Evolutionary conservation across 2,329 filamentous ascomycete species (phyloP).

Genomic region (Aplosporella prunicola): DNA sequence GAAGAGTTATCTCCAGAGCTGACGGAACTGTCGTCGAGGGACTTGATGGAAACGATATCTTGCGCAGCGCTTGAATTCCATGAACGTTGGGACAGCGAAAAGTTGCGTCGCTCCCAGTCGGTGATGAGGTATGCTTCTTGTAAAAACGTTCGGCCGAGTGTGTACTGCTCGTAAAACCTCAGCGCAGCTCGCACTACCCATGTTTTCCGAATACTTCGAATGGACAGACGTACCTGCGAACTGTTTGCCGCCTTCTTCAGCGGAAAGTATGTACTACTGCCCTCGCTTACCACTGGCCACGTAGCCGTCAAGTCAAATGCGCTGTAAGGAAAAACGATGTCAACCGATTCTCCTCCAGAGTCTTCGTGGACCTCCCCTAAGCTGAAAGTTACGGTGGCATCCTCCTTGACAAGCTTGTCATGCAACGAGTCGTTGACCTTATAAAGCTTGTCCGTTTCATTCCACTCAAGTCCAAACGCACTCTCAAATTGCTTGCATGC

Average conservation of each 20-base stretch:
- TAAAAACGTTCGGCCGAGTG: slow-evolving; percentile 26
- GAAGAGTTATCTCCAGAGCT: too few relatives aligned
- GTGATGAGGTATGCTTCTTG: slow-evolving; percentile 30
- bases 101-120: slow-evolving; percentile 27
- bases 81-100: slow-evolving; percentile 16
- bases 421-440: slow-evolving; percentile 31
- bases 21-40: neutral
- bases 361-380: neutral
- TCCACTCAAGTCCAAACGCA: slow-evolving; percentile 31
- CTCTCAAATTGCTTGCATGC: slow-evolving; percentile 33
- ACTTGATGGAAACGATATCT: slow-evolving; percentile 1
- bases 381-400: slow-evolving; percentile 19
- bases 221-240: slow-evolving; percentile 15
- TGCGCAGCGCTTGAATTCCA: neutral
- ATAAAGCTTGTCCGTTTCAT: slow-evolving; percentile 28
- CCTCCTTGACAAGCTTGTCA: slow-evolving; percentile 19
- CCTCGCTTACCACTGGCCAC: neutral
- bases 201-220: too few relatives aligned
- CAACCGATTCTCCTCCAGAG: neutral
- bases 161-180: slow-evolving; percentile 1
- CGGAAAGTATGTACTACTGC: slow-evolving; percentile 25
- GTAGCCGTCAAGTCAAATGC: slow-evolving; percentile 2
- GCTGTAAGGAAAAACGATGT: slow-evolving; percentile 7
- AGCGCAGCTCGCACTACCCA: too few relatives aligned
- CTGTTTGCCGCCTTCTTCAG: slow-evolving; percentile 28